Evolutionary conservation across 345 rosid genomes (phyloP).

Genomic region (Sisymbrium altissimum): DNA sequence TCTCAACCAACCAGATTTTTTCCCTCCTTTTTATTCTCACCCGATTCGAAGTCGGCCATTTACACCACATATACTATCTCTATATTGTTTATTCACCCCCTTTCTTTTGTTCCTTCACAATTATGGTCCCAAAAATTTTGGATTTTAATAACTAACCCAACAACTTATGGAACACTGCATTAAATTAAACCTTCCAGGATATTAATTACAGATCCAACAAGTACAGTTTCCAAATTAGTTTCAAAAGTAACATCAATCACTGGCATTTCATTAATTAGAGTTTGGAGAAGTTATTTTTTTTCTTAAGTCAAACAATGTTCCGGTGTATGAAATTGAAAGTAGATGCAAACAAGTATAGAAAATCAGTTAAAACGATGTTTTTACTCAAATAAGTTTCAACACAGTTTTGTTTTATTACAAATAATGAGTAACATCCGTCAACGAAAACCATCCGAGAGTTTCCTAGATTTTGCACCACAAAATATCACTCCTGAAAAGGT

Average conservation of each 20-base stretch:
- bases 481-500: neutral
- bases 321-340: too few species aligned
- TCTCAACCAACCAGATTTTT: slow-evolving; percentile 38
- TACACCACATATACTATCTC: neutral
- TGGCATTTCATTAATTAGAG: neutral
- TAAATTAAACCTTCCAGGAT: neutral
- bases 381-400: too few species aligned
- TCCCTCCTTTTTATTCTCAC: slow-evolving; percentile 21
- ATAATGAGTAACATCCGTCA: too few species aligned
- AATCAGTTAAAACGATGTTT: too few species aligned
- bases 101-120: neutral
- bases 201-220: neutral
- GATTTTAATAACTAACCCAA: neutral
- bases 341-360: too few species aligned
- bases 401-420: too few species aligned
- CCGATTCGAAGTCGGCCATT: slow-evolving; percentile 22
- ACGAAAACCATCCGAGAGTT: neutral
- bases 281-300: neutral
- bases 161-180: neutral
- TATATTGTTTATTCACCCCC: neutral
- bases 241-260: neutral
- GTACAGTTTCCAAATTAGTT: neutral
- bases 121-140: neutral
- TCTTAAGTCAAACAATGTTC: neutral
- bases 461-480: neutral